Percentiles rank a stretch among this genome's conserved stretches.
Evolutionary conservation across 305 asterid genomes (phyloP).

Genomic region (Ruellia speciosa): DNA sequence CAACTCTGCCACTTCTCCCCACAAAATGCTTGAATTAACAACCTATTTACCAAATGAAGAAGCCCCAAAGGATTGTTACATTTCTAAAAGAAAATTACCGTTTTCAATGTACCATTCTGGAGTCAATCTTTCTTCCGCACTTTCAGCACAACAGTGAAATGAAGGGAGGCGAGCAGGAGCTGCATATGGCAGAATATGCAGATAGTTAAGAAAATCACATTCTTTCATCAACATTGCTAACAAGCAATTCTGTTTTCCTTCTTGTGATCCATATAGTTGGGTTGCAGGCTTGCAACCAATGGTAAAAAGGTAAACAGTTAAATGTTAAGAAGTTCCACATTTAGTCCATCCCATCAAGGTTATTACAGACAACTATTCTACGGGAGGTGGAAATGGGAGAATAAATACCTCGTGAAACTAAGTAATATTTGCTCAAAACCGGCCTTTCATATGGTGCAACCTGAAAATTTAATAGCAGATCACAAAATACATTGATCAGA

Average conservation of each 20-base stretch:
- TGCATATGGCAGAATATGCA: constrained; percentile 26
- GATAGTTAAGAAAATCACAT: not conserved
- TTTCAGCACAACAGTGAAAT: constrained; percentile 80
- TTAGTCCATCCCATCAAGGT: too few species aligned
- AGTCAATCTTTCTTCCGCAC: constrained; percentile 62
- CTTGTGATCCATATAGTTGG: too few species aligned
- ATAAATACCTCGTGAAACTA: constrained; percentile 81
- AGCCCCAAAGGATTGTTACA: too few species aligned
- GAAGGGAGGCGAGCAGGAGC: constrained; percentile 73
- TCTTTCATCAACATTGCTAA: too few species aligned
- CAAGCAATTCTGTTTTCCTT: too few species aligned
- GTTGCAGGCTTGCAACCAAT: too few species aligned
- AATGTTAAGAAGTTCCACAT: too few species aligned
- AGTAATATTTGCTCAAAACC: constrained; percentile 87
- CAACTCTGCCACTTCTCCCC: too few species aligned
- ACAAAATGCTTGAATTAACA: too few species aligned
- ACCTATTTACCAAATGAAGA: too few species aligned
- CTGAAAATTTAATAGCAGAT: constrained; percentile 21
- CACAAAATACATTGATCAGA: too few species aligned
- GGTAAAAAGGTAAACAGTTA: too few species aligned
- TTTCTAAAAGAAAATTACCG: constrained; percentile 43
- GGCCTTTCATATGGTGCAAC: constrained; percentile 98
- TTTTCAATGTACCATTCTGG: constrained; percentile 74
- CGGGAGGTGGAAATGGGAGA: not conserved
- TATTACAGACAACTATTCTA: not conserved